A percentile compares a stretch with the other conserved stretches of the same genome.
Conservation (phyloP, 345 rosid species). For the Brassica carinata region DNA sequence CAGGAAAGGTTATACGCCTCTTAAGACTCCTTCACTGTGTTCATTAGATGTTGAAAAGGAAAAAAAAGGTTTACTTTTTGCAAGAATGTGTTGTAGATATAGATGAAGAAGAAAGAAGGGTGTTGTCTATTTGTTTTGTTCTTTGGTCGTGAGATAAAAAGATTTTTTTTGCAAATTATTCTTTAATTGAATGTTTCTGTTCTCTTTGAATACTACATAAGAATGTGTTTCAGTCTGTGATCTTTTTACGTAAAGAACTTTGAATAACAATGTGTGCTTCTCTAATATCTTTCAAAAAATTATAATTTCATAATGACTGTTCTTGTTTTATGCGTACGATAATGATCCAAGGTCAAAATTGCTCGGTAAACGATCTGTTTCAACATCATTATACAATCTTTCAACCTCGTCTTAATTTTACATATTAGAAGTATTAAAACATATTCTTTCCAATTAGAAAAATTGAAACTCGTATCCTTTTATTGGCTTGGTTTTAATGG, state of each 20-base stretch:
- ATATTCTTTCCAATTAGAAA: too few relatives aligned
- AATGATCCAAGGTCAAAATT: neutral
- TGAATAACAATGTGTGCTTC: neutral
- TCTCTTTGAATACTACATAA: conserved; percentile 34
- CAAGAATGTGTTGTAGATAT: conserved; percentile 48
- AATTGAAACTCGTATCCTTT: too few relatives aligned
- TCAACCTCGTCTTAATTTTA: too few relatives aligned
- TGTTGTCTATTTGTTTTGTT: conserved; percentile 43
- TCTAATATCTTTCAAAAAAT: neutral
- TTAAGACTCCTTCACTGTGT: conserved; percentile 36
- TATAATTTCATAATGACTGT: neutral
- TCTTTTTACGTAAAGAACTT: conserved; percentile 20
- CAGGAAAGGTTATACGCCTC: conserved; percentile 22
- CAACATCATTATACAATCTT: too few relatives aligned
- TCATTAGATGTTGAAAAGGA: conserved; percentile 24
- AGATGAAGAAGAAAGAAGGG: conserved; percentile 28
- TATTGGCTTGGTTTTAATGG: too few relatives aligned
- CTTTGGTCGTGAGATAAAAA: conserved; percentile 34
- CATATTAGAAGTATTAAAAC: too few relatives aligned
- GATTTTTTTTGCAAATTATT: conserved; percentile 31
- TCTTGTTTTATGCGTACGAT: neutral
- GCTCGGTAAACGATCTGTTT: neutral
- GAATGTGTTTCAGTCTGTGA: conserved; percentile 28
- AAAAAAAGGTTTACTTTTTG: conserved; percentile 30
- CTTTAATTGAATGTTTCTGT: conserved; percentile 35